A percentile compares a stretch with the other conserved stretches of the same genome.
Conservation (phyloP, 2,329 filamentous ascomycete species). For the Sclerotinia spermophila region DNA sequence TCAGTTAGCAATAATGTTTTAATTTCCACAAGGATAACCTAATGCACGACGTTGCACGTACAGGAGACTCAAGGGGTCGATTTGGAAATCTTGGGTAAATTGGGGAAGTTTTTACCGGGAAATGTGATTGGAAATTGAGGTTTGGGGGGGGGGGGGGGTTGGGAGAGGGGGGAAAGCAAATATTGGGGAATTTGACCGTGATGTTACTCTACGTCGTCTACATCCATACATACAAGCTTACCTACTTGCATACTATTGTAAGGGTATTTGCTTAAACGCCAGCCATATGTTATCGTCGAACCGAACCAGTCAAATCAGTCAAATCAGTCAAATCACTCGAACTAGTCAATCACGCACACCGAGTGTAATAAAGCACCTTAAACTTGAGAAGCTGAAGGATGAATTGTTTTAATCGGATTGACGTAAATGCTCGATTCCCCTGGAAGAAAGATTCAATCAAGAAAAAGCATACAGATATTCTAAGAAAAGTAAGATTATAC, state of each 20-base stretch:
- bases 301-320: not conserved
- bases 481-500: not conserved
- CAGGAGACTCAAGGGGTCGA: not conserved
- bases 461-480: not conserved
- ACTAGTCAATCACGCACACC: not conserved
- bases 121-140: not conserved
- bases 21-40: conserved; percentile 7
- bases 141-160: too few relatives aligned
- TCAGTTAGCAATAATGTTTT: not conserved
- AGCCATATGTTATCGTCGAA: too few relatives aligned
- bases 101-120: not conserved
- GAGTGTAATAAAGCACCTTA: not conserved
- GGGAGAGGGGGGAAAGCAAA: too few relatives aligned
- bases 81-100: not conserved
- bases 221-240: too few relatives aligned
- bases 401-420: not conserved
- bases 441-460: not conserved
- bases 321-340: not conserved
- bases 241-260: too few relatives aligned
- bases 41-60: not conserved
- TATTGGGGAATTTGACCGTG: not conserved
- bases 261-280: not conserved
- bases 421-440: not conserved
- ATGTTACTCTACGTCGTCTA: not conserved
- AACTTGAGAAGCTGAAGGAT: not conserved